These are phyloP conservation scores for Akanthomyces dipterigenus DNA, from an alignment of 2,329 filamentous ascomycete species.

Conservation along the genomic window DNA sequence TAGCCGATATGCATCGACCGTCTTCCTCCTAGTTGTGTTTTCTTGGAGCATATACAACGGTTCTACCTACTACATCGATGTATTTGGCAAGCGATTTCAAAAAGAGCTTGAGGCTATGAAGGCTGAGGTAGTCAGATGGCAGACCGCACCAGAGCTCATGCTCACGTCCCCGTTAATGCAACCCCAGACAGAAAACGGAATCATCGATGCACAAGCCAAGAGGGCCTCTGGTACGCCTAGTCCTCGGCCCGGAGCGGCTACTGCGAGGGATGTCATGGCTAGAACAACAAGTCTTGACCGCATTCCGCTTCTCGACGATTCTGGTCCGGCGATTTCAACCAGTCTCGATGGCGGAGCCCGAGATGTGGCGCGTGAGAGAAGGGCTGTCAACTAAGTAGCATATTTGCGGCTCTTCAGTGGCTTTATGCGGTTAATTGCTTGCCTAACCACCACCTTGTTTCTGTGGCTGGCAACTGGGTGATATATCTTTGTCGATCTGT, in stretches of 20 bases:
- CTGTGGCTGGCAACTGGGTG: background rate
- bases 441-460: background rate
- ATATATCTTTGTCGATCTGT: background rate
- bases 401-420: background rate
- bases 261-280: slow-evolving; percentile 16
- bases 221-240: slow-evolving; percentile 11
- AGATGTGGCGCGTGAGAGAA: slow-evolving; percentile 43
- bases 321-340: slow-evolving; percentile 27
- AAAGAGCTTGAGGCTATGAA: slow-evolving; percentile 89
- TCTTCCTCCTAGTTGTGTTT: slow-evolving; percentile 78
- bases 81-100: slow-evolving; percentile 94
- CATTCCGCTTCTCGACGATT: slow-evolving; percentile 51
- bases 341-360: slow-evolving; percentile 39
- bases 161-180: slow-evolving; percentile 29
- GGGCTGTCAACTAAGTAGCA: slow-evolving; percentile 18
- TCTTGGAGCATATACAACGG: slow-evolving; percentile 95
- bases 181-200: slow-evolving; percentile 21
- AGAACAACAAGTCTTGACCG: slow-evolving; percentile 38
- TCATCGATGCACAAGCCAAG: background rate
- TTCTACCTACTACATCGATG: slow-evolving; percentile 95
- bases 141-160: slow-evolving; percentile 49
- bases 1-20: slow-evolving; percentile 70
- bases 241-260: background rate
- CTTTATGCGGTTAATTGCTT: background rate
- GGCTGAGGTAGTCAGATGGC: slow-evolving; percentile 84